Base-by-base conservation (phyloP, 1,284 basidiomycete genomes). In the Volvariella surrecta region DNA sequence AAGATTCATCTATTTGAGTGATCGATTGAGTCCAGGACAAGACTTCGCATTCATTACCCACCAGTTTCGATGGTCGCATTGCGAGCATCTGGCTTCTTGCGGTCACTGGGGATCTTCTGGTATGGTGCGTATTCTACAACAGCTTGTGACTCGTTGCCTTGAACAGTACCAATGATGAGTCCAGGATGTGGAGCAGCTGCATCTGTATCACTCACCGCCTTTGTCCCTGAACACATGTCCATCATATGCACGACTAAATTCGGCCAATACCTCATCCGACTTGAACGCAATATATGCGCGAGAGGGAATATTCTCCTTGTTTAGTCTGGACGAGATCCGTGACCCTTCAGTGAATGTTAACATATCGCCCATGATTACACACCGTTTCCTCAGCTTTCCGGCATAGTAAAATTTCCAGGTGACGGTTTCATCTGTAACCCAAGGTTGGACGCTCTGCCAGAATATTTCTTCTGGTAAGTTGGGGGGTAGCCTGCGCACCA, bases 71-170 rank as follows among this genome's bases (percentile, higher is more conserved):
- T 89, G 0, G 88, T 89, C 1, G 73, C 83, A 47, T 76, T 76
- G 37, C 82, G 69, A 15, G 70, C 67, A 54, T 91, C 88, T 0
- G 59, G 57, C 60, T 90, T 93, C 60, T 74, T 78, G 61, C 82
- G 82, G 49, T 83, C 81, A 0, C 72, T 58, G 0, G 90, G 86
- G 2, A 85, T 65, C 61, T 91, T 96, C 60, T 94, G 93, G 50
- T 84, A 89, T 0, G 93, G 92, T 0, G 95, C 89, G 57, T 89
- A 97, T 62, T 99, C 95, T 2, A 99, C 92, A 1, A 96, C 71
- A 1, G 90, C 91, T 44, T 83, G 74, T 2, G 79, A 89, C 56
- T 95, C 89, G 54, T 84, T 85, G 8, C 94, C 93, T 94, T 53
- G 11, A 15, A 39, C 21, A 47, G 45, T 46, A 22, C 16, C 40